Percentiles rank a stretch among this genome's conserved stretches.
These are phyloP conservation scores for Endogone sp. DNA, from an alignment of 192 early-diverging fungal species.

Conservation along the genomic window DNA sequence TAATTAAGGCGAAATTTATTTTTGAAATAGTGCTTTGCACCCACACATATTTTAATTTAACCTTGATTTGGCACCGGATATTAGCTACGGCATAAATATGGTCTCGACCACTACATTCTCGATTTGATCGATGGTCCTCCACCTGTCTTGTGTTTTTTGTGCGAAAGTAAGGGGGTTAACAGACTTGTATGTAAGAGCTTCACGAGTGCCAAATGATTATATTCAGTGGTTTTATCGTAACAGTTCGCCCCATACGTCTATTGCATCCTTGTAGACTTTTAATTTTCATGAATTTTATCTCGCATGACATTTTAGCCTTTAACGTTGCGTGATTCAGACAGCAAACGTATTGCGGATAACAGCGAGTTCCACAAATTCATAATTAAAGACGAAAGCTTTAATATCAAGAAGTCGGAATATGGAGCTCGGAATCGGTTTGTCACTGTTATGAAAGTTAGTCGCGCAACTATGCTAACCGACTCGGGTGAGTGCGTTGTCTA, in stretches of 20 bases:
- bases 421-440: slow-evolving; percentile 22
- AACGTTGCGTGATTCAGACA: slow-evolving; percentile 3
- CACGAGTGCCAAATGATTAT: too few relatives aligned
- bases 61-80: too few relatives aligned
- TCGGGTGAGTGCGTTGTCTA: slow-evolving; percentile 18
- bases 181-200: slow-evolving; percentile 42
- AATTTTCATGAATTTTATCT: too few relatives aligned
- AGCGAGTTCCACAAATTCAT: slow-evolving; percentile 19
- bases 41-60: background rate
- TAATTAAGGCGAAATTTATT: slow-evolving; percentile 1
- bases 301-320: slow-evolving; percentile 22
- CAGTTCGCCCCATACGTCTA: too few relatives aligned
- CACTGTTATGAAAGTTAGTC: slow-evolving; percentile 7
- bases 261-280: too few relatives aligned
- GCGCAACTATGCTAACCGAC: slow-evolving; percentile 12
- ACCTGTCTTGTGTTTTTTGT: slow-evolving; percentile 59
- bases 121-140: slow-evolving; percentile 74
- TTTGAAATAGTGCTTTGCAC: background rate
- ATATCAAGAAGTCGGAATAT: slow-evolving; percentile 22
- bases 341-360: slow-evolving; percentile 6
- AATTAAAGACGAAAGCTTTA: slow-evolving; percentile 18
- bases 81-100: slow-evolving; percentile 46
- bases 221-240: too few relatives aligned
- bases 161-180: slow-evolving; percentile 57
- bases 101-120: slow-evolving; percentile 73